Evolutionary conservation across 2,329 filamentous ascomycete species (phyloP), one percentile per base, ranked within the genome.

Genomic region (Botrytis paeoniae): DNA sequence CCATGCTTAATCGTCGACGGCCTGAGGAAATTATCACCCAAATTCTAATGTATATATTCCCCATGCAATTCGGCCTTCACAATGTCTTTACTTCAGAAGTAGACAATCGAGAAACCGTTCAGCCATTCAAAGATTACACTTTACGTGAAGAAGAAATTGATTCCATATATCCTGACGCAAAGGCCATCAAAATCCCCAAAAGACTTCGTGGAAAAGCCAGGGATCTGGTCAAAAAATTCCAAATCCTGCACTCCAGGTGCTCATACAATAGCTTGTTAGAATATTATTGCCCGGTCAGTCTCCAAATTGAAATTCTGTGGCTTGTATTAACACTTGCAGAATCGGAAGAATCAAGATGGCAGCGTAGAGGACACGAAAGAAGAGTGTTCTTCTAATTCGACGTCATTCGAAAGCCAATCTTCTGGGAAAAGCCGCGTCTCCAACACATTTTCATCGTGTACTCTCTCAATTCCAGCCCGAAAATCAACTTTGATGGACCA

Each of bases 31-130:
- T 91, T 75, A 92, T 90, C 0, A 79, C 89, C 18, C 93, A 92
- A 77, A 83, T 97, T 32, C 89, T 97, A 88, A 96, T 95, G 85
- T 95, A 98, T 81, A 90, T 99, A 1, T 99, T 99, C 78, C 96
- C 96, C 45, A 87, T 91, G 18, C 95, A 98, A 79, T 98, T 97
- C 79, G 89, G 89, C 22, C 84, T 99, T 5, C 94, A 97, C 80
- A 99, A 98, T 81, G 94, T 92, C n/a, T 98, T 98, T 80, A 94
- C 90, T 0, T 93, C 90, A 8, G 83, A 84, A 5, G 86, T 92
- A 25, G 87, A 96, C 80, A 80, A 80, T 35, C 86, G 83, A 66
- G 88, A 93, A 78, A 95, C 91, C 0, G 85, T 89, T 0, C 92
- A 95, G 77, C 88, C 87, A 39, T 91, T 95, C 79, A 93, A 93